Evolutionary conservation across 495 filamentous ascomycete species (phyloP).

Genomic region (Tuber aestivum): DNA sequence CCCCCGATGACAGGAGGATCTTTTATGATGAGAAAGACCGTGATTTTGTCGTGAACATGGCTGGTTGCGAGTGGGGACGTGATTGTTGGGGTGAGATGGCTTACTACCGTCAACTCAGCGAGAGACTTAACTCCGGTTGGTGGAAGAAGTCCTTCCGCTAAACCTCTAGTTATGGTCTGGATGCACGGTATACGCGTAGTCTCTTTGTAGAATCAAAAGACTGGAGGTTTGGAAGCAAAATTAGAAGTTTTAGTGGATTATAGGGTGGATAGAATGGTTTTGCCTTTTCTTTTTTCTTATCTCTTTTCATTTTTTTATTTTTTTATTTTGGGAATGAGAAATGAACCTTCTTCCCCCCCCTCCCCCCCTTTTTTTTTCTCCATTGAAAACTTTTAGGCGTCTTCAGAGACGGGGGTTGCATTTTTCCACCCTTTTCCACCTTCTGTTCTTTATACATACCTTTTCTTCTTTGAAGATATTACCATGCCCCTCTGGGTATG

Average conservation of each 20-base stretch:
- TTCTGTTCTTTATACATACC: slow-evolving; percentile 8
- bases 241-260: slow-evolving; percentile 12
- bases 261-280: slow-evolving; percentile 18
- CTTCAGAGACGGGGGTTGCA: neutral
- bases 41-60: slow-evolving; percentile 99
- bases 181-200: slow-evolving; percentile 15
- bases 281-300: slow-evolving; percentile 13
- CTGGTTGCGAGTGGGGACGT: slow-evolving; percentile 89
- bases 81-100: slow-evolving; percentile 99
- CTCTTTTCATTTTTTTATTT: no score
- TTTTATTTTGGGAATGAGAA: slow-evolving; percentile 9
- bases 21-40: slow-evolving; percentile 81
- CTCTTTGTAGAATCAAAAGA: slow-evolving; percentile 21
- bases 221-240: neutral
- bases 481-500: neutral
- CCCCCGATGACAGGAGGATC: slow-evolving; percentile 61
- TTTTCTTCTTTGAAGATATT: neutral
- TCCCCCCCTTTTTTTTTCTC: slow-evolving; percentile 4
- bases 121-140: slow-evolving; percentile 69
- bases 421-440: slow-evolving; percentile 1
- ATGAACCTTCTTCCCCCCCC: slow-evolving; percentile 24
- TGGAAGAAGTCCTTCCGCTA: slow-evolving; percentile 57
- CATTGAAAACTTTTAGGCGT: neutral
- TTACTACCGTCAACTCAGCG: slow-evolving; percentile 79
- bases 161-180: neutral